Percentiles rank a stretch among this genome's conserved stretches.
Conservation (phyloP, 495 filamentous ascomycete genomes). For the Corynascus novoguineensis region DNA sequence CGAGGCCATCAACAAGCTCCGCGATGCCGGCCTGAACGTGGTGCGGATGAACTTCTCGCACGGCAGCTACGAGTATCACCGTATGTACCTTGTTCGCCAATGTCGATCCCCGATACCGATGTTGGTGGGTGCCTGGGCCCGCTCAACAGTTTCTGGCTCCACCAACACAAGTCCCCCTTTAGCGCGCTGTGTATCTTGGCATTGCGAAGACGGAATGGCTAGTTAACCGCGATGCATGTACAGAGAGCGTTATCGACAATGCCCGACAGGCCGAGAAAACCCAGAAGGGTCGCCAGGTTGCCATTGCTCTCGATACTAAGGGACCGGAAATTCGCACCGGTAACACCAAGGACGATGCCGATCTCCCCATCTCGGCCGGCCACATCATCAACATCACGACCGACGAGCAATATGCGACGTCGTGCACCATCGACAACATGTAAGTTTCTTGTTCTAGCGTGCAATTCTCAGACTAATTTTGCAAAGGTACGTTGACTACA, state of each 20-base stretch:
- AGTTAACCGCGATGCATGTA: constrained; percentile 11
- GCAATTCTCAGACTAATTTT: constrained; percentile 14
- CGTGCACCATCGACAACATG: constrained; percentile 87
- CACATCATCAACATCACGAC: constrained; percentile 90
- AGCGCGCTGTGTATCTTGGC: constrained; percentile 2
- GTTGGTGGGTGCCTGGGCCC: constrained; percentile 20
- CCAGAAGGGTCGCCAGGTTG: constrained; percentile 76
- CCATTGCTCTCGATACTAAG: constrained; percentile 98
- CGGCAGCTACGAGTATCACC: constrained; percentile 71
- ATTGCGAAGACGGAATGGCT: constrained; percentile 43
- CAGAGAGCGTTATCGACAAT: constrained; percentile 89
- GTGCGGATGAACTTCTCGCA: constrained; percentile 99
- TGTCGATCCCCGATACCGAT: not conserved
- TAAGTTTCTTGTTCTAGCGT: constrained; percentile 41
- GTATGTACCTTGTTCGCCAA: constrained; percentile 18
- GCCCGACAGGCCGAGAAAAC: constrained; percentile 73
- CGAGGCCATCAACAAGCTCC: constrained; percentile 90
- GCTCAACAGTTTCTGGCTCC: constrained; percentile 3
- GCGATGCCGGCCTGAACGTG: constrained; percentile 85
- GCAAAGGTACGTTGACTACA: constrained; percentile 92
- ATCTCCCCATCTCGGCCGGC: constrained; percentile 81
- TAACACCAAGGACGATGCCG: constrained; percentile 76
- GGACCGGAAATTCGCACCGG: constrained; percentile 97
- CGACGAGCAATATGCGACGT: constrained; percentile 85
- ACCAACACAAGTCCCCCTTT: not conserved